phyloP scores from a whole-genome alignment of 2,329 filamentous ascomycete species.

The Microsporum ferrugineum region DNA sequence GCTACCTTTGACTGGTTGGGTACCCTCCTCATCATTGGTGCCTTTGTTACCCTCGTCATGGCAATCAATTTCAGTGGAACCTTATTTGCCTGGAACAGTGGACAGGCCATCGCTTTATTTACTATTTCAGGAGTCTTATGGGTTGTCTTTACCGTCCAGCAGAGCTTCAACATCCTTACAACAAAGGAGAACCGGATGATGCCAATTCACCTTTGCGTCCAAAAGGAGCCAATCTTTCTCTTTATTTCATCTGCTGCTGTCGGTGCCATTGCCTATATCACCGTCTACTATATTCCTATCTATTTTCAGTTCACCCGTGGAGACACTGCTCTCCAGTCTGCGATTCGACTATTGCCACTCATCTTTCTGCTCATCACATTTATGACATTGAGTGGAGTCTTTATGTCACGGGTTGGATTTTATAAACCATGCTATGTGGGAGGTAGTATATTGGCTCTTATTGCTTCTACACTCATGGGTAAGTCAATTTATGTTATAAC shows the following conservation, averaged over 20 bases:
- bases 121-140: conserved; percentile 36
- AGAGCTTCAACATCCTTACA: conserved; percentile 33
- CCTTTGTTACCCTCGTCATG: conserved; percentile 34
- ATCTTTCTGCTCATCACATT: conserved; percentile 18
- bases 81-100: conserved; percentile 38
- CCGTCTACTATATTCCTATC: conserved; percentile 44
- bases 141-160: conserved; percentile 37
- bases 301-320: conserved; percentile 44
- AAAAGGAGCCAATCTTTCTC: conserved; percentile 16
- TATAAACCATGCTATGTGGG: conserved; percentile 21
- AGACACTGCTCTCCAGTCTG: conserved; percentile 24
- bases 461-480: conserved; percentile 16
- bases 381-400: conserved; percentile 15
- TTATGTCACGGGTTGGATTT: conserved; percentile 18
- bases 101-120: conserved; percentile 38
- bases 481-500: conserved; percentile 17
- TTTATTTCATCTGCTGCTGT: too few species aligned
- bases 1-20: conserved; percentile 36
- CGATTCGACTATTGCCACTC: conserved; percentile 25
- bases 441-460: conserved; percentile 19
- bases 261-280: too few species aligned
- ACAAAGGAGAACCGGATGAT: conserved; percentile 36
- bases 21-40: conserved; percentile 31
- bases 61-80: conserved; percentile 42
- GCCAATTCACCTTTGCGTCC: conserved; percentile 37